Conservation (phyloP, 2,329 filamentous ascomycete genomes). For the Aureobasidium leucospermi region DNA sequence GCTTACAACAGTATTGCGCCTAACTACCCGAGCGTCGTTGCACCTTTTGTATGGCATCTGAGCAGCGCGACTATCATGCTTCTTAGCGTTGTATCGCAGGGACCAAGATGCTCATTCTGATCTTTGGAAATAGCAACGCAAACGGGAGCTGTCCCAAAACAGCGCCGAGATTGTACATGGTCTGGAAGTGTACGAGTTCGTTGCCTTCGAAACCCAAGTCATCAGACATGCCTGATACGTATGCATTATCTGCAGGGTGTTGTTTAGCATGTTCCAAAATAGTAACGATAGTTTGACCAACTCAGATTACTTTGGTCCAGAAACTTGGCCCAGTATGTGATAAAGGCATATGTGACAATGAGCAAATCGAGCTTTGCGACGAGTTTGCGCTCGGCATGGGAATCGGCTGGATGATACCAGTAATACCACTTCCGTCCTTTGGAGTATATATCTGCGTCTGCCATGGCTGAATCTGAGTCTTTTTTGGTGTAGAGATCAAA, state of each 20-base stretch:
- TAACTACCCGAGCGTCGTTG: no score
- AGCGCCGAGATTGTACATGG: conserved; percentile 45
- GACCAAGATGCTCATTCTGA: conserved; percentile 43
- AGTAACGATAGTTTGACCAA: conserved; percentile 22
- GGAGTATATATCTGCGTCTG: neutral
- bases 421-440: conserved; percentile 22
- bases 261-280: neutral
- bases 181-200: conserved; percentile 49
- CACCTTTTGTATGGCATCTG: no score
- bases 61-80: no score
- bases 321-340: conserved; percentile 51
- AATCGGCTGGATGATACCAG: conserved; percentile 45
- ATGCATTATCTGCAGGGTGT: conserved; percentile 42
- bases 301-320: conserved; percentile 50
- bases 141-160: conserved; percentile 47
- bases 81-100: conserved; percentile 26
- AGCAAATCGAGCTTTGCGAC: conserved; percentile 50
- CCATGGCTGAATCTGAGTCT: neutral
- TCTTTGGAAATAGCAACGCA: conserved; percentile 39
- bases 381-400: conserved; percentile 42
- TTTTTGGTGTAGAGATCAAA: no score
- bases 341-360: conserved; percentile 49
- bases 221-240: conserved; percentile 49
- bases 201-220: conserved; percentile 46
- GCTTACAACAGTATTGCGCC: no score